Conservation (phyloP, 805 yeast species). For the Saccharomycopsis sp. region DNA sequence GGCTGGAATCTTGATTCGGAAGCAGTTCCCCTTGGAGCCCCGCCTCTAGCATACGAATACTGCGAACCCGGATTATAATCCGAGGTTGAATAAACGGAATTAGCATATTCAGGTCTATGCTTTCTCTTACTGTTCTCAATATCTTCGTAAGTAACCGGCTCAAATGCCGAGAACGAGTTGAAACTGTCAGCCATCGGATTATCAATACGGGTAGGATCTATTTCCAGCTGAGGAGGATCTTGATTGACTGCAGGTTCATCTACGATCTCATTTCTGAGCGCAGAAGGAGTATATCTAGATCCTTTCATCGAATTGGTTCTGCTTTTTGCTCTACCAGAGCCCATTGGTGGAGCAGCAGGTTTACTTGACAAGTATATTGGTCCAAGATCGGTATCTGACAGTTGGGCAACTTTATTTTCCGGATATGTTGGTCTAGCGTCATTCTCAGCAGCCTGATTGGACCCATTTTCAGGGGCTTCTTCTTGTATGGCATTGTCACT, state of each 20-base stretch:
- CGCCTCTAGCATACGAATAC: neutral
- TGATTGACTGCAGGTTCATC: neutral
- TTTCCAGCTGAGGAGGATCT: too few relatives aligned
- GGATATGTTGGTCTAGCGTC: too few relatives aligned
- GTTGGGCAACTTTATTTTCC: too few relatives aligned
- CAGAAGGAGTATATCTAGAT: constrained; percentile 10
- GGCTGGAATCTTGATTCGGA: constrained; percentile 2
- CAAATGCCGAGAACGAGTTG: constrained; percentile 17
- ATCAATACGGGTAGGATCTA: neutral
- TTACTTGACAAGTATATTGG: too few relatives aligned
- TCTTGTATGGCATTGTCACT: neutral
- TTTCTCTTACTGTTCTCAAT: constrained; percentile 14
- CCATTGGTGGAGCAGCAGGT: too few relatives aligned
- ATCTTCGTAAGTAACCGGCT: constrained; percentile 21
- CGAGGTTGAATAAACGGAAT: constrained; percentile 11
- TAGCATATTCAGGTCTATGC: constrained; percentile 10
- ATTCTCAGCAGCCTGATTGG: too few relatives aligned
- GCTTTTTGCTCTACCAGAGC: too few relatives aligned
- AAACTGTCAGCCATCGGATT: neutral
- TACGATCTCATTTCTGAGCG: neutral
- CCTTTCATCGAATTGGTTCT: constrained; percentile 8
- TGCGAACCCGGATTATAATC: constrained; percentile 9
- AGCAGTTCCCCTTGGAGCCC: neutral
- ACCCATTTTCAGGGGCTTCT: too few relatives aligned
- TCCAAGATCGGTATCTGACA: too few relatives aligned